Evolutionary conservation across 164 flowering plant genomes (phyloP), one percentile per base, ranked within the genome.

Genomic region (Paratinospora sagittata): DNA sequence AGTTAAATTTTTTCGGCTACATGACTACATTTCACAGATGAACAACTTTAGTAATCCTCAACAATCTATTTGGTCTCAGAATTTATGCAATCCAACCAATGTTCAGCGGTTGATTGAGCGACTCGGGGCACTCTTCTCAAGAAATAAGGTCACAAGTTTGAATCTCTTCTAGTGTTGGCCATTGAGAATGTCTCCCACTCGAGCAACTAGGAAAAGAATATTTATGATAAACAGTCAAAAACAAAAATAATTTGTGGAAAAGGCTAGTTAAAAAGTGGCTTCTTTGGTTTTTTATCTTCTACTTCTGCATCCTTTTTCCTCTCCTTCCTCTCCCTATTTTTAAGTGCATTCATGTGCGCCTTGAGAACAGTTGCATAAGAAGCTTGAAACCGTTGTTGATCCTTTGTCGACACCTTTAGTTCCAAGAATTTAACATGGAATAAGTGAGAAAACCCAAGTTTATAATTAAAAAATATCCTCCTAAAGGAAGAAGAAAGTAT

Each of bases 251-350:
- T 52, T 52, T 16, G n/a, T 1, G n/a, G 58, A 16, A 21, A 52
- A 52, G 58, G 17, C n/a, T 52, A 52, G 58, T 52, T 52, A 10
- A 8, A 52, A 19, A 52, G 58, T 17, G 58, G 75, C 82, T 83
- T 87, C 77, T 87, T 87, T 3, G 60, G 77, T 71, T 85, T 89
- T 83, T 86, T 85, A 60, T 87, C 86, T 12, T 72, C 83, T 10
- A 72, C 84, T 60, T 82, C 90, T 39, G 82, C 83, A 68, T 87
- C 80, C 75, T 86, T 90, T 37, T 84, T 84, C 85, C 81, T 87
- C 69, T 92, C 98, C 72, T 88, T 92, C 76, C 97, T 87, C 74
- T 89, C 98, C 83, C 97, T 85, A 82, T 90, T 92, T 81, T 92
- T 92, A 23, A 92, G 72, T 23, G 96, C 85, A 66, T 86, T 82